Evolutionary conservation across 2,329 filamentous ascomycete species (phyloP), one percentile per base, ranked within the genome.

Genomic region (Hypomyces perniciosus): DNA sequence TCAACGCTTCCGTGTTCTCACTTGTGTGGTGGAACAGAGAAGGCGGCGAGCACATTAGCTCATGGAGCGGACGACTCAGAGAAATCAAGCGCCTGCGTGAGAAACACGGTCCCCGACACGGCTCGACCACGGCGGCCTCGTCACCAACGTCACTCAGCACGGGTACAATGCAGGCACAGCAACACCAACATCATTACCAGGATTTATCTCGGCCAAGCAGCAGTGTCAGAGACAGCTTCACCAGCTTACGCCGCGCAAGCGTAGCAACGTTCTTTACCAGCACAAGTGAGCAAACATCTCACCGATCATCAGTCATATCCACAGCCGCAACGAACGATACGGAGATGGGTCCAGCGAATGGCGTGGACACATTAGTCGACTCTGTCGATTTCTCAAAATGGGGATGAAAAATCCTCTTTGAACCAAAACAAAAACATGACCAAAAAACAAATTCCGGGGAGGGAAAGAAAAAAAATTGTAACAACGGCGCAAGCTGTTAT

Each of bases 1-100:
- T 99, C 55, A 97, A 96, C 63, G 91, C 93, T 0, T 95, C 89
- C 10, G 89, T 97, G 7, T 96, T 97, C 67, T 90, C 88, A 2
- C 80, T 86, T 41, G 91, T 96, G n/a, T 96, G 92, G 90, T 81
- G 82, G 43, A 84, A 82, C 61, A 79, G 84, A 43, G 81, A 86
- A 56, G 86, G 85, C 5, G 86, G 86, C 51, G 90, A 95, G 65
- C 85, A 95, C 62, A 78, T 93, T 30, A 93, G 90, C 8, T 88
- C 89, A 7, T 97, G 93, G 93, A 84, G 90, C 52, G 88, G 86
- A 60, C 84, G 93, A 44, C 78, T 97, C 9, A 82, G 87, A 44
- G 88, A 92, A 65, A 95, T 99, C 64, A 86, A 86, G 64, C 80
- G 83, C 41, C 77, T 99, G 45, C 83, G 90, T 29, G 88, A 95